Conservation (phyloP, 345 rosid genomes). For the Pistacia vera region DNA sequence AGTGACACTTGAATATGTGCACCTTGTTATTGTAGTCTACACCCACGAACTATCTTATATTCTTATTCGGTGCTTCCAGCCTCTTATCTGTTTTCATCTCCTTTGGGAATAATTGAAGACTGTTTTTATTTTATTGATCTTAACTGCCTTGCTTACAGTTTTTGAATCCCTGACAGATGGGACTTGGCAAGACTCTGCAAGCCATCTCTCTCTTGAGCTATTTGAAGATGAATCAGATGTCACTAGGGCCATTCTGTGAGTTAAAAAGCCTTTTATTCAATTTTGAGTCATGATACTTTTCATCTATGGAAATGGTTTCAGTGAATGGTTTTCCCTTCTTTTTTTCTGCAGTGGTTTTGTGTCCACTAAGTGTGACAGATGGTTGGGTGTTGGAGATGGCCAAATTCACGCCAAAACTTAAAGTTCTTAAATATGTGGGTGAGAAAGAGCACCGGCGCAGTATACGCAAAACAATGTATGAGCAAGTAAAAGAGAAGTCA, state of each 20-base stretch:
- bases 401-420: slow-evolving; percentile 66
- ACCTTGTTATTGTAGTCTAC: background rate
- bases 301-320: background rate
- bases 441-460: slow-evolving; percentile 60
- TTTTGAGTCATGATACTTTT: background rate
- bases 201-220: slow-evolving; percentile 80
- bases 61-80: background rate
- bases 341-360: slow-evolving; percentile 61
- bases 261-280: slow-evolving; percentile 25
- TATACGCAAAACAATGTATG: slow-evolving; percentile 52
- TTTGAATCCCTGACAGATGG: slow-evolving; percentile 60
- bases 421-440: slow-evolving; percentile 77
- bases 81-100: background rate
- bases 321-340: background rate
- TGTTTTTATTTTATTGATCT: background rate
- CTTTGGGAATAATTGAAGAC: background rate
- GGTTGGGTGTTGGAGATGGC: slow-evolving; percentile 80
- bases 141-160: background rate
- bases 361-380: slow-evolving; percentile 87
- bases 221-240: slow-evolving; percentile 54
- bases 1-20: background rate
- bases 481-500: slow-evolving; percentile 41
- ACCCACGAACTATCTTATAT: too few species aligned
- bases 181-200: slow-evolving; percentile 88
- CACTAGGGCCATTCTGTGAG: slow-evolving; percentile 77